Base-by-base conservation (phyloP, 495 filamentous ascomycete species). In the Annulohypoxylon stygium region DNA sequence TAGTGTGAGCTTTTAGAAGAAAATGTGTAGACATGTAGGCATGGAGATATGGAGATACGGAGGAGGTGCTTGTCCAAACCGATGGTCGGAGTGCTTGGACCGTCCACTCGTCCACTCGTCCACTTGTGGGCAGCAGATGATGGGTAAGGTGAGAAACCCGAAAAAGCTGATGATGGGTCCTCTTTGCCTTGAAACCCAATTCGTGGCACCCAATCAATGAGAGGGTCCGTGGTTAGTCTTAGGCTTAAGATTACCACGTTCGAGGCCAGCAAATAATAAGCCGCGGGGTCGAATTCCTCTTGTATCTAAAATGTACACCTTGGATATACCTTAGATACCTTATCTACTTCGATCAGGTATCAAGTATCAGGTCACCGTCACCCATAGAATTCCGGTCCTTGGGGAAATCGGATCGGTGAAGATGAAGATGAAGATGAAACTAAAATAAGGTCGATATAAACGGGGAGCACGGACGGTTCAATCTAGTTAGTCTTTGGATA, bases 141-240 rank as follows among this genome's bases (percentile, higher is more conserved):
- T 75, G 72, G 72, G 72, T 75, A 67, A 75, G 72, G 72, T 75
- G 63, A 75, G 72, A 75, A 67, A 54, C 67, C 63, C 57, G 37
- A 34, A 37, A 65, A 69, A 65, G 41, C 50, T 65, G 55, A 66
- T 36, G 71, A 69, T 74, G 63, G 72, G 70, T 75, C 72, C 72
- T 43, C 64, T 65, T 67, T 36, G 67, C 67, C 43, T 75, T 55
- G 72, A 70, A 58, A 67, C 50, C 67, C 41, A 63, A 67, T 25
- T 59, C 50, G 61, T 70, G 72, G 72, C 72, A 65, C 62, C 72
- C 72, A 75, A 75, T 75, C 72, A 75, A 50, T 64, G n/a, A 61
- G 43, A 36, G 54, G 36, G 45, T 58, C 53, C 63, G 23, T 18
- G 60, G 47, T 69, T 48, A 59, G 43, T 45, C 45, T 54, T 39